Evolutionary conservation across 495 filamentous ascomycete species (phyloP).

Genomic region (Copromyces sp.): DNA sequence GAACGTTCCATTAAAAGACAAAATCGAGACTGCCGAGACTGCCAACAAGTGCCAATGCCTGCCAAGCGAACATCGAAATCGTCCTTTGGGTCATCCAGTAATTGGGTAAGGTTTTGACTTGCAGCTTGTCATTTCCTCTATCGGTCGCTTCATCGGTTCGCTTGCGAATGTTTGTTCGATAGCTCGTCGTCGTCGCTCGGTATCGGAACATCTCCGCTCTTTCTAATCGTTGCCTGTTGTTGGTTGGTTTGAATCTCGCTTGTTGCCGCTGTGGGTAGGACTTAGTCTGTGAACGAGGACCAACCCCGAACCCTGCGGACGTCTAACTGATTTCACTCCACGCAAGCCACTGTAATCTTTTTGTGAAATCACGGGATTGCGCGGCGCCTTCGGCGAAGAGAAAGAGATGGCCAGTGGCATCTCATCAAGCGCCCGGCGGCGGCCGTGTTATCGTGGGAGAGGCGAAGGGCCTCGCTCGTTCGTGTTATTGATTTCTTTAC

Average conservation of each 20-base stretch:
- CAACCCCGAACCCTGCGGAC: not conserved
- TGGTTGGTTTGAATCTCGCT: not conserved
- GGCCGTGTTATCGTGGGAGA: not conserved
- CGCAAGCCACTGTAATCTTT: not conserved
- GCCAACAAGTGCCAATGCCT: not conserved
- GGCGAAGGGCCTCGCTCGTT: not conserved
- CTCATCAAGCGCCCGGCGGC: not conserved
- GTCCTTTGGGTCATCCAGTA: not conserved
- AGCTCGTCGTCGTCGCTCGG: not conserved
- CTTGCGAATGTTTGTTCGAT: not conserved
- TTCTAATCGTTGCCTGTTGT: not conserved
- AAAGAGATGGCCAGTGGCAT: not conserved
- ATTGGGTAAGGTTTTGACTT: not conserved
- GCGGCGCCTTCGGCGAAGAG: not conserved
- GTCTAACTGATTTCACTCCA: not conserved
- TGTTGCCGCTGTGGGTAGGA: not conserved
- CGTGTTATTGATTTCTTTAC: not conserved
- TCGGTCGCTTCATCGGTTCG: not conserved
- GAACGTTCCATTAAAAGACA: not conserved
- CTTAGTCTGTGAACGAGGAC: not conserved
- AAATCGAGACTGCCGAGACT: not conserved
- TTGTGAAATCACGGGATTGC: not conserved
- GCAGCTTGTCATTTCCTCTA: not conserved
- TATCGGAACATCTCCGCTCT: not conserved
- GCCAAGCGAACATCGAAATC: not conserved